Base-by-base conservation (phyloP, 2,329 filamentous ascomycete species). In the Trichoderma asperellum region DNA sequence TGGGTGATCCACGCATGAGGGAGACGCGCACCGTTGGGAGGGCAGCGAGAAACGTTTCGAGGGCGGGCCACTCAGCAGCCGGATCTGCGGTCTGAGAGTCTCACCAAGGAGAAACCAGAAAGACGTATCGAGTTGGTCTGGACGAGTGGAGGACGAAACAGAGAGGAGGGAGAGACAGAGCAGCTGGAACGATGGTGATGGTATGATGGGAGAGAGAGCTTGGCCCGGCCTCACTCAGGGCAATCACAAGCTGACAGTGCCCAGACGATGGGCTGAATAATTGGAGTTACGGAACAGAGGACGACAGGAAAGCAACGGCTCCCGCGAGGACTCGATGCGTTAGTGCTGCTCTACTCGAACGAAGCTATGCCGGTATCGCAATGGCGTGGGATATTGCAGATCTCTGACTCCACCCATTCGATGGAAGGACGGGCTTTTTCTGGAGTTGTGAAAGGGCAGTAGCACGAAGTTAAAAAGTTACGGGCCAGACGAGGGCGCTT, bases 351-450 rank as follows among this genome's bases (percentile, higher is more conserved):
- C 59, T 63, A 69, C 60, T 69, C 60, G 40, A 62, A 62, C 61
- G 61, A 69, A 69, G 68, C 68, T 69, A 65, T 69, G 60, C 68
- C 68, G 68, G 68, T 69, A 69, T 69, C 68, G 68, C 68, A 65
- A 57, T 65, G 61, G 61, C 56, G 68, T 60, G 55, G 55, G 35
- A 65, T 65, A 69, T 60, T 69, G 68, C 68, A 69, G 68, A 69
- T 69, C 68, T 60, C 43, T 53, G 61, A 49, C 68, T 64, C 61
- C 61, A 65, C 68, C 56, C 55, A 65, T 69, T 69, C 61, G 68
- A 69, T 65, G 61, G 68, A 52, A 40, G 60, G 34, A 55, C 52
- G 16, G 35, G 47, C 49, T 27, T 47, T 65, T 65, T 43, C 55
- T 66, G 63, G 63, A 66, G 63, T 66, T 40, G 63, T 66, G 55